These are phyloP conservation scores for Emmonsiellopsis sp. DNA, from an alignment of 2,329 filamentous ascomycete species.

Conservation along the genomic window DNA sequence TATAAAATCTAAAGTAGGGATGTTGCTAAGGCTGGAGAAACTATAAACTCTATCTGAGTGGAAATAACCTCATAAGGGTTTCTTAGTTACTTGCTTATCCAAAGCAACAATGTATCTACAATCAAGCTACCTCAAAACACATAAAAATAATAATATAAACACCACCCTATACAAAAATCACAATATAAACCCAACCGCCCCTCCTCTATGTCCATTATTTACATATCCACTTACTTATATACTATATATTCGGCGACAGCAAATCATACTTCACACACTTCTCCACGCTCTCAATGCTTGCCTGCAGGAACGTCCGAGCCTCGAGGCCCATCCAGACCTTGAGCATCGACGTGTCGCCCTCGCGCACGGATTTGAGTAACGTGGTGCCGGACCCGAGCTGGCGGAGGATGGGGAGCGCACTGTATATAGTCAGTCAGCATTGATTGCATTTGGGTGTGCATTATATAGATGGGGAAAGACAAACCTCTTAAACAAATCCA, in stretches of 20 bases:
- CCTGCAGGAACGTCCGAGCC: slow-evolving; percentile 78
- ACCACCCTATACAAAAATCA: too few species aligned
- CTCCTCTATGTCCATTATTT: background rate
- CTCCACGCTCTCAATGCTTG: slow-evolving; percentile 82
- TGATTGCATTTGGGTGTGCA: too few species aligned
- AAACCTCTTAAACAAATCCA: slow-evolving; percentile 74
- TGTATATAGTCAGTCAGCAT: slow-evolving; percentile 32
- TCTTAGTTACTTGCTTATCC: too few species aligned
- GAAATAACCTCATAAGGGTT: too few species aligned
- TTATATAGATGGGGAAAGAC: slow-evolving; percentile 19
- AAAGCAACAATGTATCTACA: too few species aligned
- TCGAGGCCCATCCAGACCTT: slow-evolving; percentile 88
- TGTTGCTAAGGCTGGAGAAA: too few species aligned
- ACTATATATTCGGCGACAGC: slow-evolving; percentile 75
- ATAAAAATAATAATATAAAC: too few species aligned
- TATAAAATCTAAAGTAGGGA: too few species aligned
- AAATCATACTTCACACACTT: slow-evolving; percentile 85
- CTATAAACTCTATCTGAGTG: too few species aligned
- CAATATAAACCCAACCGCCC: background rate
- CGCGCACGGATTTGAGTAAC: slow-evolving; percentile 52
- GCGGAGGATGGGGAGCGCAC: slow-evolving; percentile 80
- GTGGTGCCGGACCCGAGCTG: slow-evolving; percentile 62
- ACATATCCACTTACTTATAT: background rate
- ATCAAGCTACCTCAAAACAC: too few species aligned
- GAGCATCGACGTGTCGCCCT: slow-evolving; percentile 74